Percentiles rank a stretch among this genome's conserved stretches.
Evolutionary conservation across 2,329 filamentous ascomycete genomes (phyloP).

Genomic region (Cryphonectria naterciae): DNA sequence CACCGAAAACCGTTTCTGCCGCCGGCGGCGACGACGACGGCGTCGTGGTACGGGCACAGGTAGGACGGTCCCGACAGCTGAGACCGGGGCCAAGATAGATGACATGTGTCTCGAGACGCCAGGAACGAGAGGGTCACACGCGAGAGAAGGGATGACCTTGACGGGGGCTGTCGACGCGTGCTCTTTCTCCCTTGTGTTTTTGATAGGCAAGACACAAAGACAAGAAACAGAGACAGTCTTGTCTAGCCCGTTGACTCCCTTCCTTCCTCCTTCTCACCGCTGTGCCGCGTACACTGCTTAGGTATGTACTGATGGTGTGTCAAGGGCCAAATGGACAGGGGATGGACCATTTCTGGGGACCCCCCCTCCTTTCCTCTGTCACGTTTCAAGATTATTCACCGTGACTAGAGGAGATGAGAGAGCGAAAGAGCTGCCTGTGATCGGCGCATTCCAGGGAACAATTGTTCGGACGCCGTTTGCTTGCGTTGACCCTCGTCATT

Average conservation of each 20-base stretch:
- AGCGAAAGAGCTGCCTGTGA: background rate
- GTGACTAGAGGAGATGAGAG: background rate
- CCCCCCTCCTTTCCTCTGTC: background rate
- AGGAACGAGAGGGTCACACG: background rate
- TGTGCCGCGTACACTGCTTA: background rate
- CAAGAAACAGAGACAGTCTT: background rate
- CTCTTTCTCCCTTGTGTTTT: background rate
- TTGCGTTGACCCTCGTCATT: background rate
- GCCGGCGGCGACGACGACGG: background rate
- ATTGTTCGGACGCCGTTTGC: background rate
- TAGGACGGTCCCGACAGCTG: background rate
- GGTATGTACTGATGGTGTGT: background rate
- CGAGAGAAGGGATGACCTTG: background rate
- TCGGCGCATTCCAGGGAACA: background rate
- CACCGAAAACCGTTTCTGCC: background rate
- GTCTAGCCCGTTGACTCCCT: background rate
- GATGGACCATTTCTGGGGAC: background rate
- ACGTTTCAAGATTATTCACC: constrained; percentile 1
- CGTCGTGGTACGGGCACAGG: background rate
- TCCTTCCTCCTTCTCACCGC: background rate
- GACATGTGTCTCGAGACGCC: constrained; percentile 1
- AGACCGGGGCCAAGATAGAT: background rate
- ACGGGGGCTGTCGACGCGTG: background rate
- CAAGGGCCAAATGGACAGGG: background rate
- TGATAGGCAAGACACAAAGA: background rate